These are phyloP conservation scores for Phytophthora agathidicida DNA, from an alignment of 352 stramenopile species.

Conservation along the genomic window DNA sequence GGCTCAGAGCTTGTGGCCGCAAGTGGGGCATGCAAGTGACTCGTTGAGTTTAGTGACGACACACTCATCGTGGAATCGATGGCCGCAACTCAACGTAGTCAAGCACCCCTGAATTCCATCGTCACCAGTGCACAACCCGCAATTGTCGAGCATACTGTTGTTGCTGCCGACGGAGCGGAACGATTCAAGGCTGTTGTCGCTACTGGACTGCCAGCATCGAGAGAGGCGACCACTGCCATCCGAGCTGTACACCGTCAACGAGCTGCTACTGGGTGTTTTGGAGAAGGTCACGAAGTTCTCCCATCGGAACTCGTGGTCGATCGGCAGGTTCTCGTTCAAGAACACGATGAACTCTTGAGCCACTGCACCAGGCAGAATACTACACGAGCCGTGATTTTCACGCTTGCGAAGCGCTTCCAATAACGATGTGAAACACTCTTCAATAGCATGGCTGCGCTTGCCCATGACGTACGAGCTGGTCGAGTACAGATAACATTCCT, in stretches of 20 bases:
- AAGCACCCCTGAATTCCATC: conserved; percentile 31
- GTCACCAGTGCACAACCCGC: conserved; percentile 27
- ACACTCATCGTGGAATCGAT: conserved; percentile 78
- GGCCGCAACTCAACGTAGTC: conserved; percentile 52
- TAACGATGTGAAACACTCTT: conserved; percentile 43
- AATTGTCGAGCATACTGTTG: conserved; percentile 27
- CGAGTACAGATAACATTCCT: conserved; percentile 50
- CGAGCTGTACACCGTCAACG: conserved; percentile 25
- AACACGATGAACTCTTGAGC: conserved; percentile 68
- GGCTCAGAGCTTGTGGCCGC: conserved; percentile 25
- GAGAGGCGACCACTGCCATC: conserved; percentile 20
- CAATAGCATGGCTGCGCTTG: conserved; percentile 38
- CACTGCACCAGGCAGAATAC: conserved; percentile 48
- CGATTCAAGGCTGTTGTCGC: conserved; percentile 38
- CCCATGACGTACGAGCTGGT: conserved; percentile 46
- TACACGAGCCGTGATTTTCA: conserved; percentile 49
- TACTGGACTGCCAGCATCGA: conserved; percentile 23
- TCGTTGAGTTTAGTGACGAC: conserved; percentile 65
- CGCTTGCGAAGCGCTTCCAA: conserved; percentile 46
- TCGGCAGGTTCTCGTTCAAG: conserved; percentile 67
- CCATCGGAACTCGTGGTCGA: conserved; percentile 60
- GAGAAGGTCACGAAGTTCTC: conserved; percentile 46
- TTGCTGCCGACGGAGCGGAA: conserved; percentile 42
- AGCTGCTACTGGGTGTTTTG: conserved; percentile 54
- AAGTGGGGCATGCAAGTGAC: conserved; percentile 48